These are phyloP conservation scores for Stagonosporopsis rhizophila DNA, from an alignment of 2,329 filamentous ascomycete species.

Conservation along the genomic window DNA sequence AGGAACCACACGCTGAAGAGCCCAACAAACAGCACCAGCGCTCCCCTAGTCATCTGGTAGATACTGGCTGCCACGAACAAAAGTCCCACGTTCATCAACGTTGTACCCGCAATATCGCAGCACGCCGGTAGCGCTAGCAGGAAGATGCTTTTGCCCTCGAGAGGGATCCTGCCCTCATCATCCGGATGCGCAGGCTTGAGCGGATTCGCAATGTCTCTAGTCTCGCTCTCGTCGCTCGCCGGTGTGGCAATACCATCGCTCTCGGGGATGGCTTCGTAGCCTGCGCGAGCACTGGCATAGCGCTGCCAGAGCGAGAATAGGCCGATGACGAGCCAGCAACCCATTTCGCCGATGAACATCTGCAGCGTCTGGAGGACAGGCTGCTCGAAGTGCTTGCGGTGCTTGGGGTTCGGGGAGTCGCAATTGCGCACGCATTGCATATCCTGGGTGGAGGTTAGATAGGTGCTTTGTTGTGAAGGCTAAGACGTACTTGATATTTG, in stretches of 20 bases:
- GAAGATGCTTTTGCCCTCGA: constrained; percentile 74
- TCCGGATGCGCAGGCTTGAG: constrained; percentile 54
- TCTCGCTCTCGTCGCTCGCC: constrained; percentile 54
- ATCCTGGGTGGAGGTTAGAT: constrained; percentile 64
- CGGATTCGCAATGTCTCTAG: constrained; percentile 61
- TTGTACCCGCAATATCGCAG: constrained; percentile 94
- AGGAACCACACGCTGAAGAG: constrained; percentile 94
- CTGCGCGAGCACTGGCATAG: constrained; percentile 58
- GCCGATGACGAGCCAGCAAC: constrained; percentile 91
- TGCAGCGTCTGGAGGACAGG: constrained; percentile 94
- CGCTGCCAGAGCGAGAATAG: constrained; percentile 70
- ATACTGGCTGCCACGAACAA: constrained; percentile 94
- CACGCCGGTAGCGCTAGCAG: constrained; percentile 85
- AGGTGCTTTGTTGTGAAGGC: not conserved
- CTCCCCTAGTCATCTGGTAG: constrained; percentile 98
- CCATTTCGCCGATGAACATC: constrained; percentile 97
- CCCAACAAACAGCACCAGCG: constrained; percentile 93
- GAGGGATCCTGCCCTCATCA: constrained; percentile 63
- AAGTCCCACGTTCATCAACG: constrained; percentile 94
- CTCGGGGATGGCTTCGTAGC: constrained; percentile 71
- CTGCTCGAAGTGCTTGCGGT: constrained; percentile 83
- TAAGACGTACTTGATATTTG: constrained; percentile 81
- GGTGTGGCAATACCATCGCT: constrained; percentile 39
- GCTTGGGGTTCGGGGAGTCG: constrained; percentile 69
- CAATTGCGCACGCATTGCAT: constrained; percentile 97